Evolutionary conservation across 768 basidiomycete genomes (phyloP).

Genomic region (Lentinula boryana): DNA sequence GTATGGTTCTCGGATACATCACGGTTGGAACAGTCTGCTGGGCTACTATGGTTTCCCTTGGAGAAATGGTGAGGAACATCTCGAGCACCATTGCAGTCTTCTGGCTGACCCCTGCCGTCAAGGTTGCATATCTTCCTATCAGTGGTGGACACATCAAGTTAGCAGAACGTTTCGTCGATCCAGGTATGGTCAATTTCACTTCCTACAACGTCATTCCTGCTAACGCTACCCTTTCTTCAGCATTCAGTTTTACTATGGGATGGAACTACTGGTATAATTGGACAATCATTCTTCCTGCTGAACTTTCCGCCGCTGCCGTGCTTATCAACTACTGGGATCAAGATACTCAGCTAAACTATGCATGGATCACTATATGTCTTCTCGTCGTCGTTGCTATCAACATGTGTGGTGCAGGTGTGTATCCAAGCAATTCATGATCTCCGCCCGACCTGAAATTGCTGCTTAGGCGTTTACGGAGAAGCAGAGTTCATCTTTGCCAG

Average conservation of each 20-base stretch:
- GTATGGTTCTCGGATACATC: conserved; percentile 67
- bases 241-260: conserved; percentile 32
- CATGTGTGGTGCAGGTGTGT: conserved; percentile 57
- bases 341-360: conserved; percentile 48
- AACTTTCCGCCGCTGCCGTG: conserved; percentile 69
- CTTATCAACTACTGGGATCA: conserved; percentile 71
- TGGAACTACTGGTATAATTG: conserved; percentile 62
- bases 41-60: conserved; percentile 33
- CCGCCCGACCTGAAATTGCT: background rate
- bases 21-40: conserved; percentile 61
- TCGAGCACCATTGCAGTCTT: conserved; percentile 11
- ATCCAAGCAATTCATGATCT: background rate
- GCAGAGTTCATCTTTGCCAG: conserved; percentile 71
- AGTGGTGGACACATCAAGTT: conserved; percentile 78
- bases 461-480: conserved; percentile 69
- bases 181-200: conserved; percentile 46
- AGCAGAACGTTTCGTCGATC: conserved; percentile 78
- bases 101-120: conserved; percentile 10
- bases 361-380: conserved; percentile 76
- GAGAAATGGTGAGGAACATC: conserved; percentile 21
- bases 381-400: conserved; percentile 75
- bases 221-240: background rate
- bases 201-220: background rate
- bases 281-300: conserved; percentile 65
- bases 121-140: conserved; percentile 69